These are phyloP conservation scores for Chrysophaeum taylorii DNA, from an alignment of 352 stramenopile genomes.

Conservation along the genomic window DNA sequence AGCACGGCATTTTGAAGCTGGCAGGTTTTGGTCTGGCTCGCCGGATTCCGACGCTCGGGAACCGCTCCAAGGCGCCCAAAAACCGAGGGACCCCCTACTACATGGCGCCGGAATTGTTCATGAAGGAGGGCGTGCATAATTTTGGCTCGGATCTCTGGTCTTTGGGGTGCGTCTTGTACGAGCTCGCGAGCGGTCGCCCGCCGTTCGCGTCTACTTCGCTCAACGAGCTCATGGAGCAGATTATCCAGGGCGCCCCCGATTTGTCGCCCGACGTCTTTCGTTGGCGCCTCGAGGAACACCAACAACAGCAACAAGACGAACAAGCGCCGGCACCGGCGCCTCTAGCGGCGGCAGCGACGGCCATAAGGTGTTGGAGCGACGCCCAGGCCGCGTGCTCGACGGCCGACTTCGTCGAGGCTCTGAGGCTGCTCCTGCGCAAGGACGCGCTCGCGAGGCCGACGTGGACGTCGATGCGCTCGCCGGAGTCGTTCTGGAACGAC, in stretches of 20 bases:
- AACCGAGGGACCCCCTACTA: slow-evolving; percentile 66
- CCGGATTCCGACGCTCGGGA: slow-evolving; percentile 50
- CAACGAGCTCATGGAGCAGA: slow-evolving; percentile 5
- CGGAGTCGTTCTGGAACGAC: slow-evolving; percentile 29
- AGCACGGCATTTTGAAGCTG: slow-evolving; percentile 78
- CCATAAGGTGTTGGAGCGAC: too few relatives aligned
- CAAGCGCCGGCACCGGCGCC: not conserved
- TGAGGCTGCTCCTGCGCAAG: slow-evolving; percentile 27
- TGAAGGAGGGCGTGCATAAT: slow-evolving; percentile 60
- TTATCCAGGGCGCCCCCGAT: not conserved
- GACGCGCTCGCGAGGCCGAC: slow-evolving; percentile 17
- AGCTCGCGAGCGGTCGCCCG: slow-evolving; percentile 31
- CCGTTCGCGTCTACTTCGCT: slow-evolving; percentile 25
- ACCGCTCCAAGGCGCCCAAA: slow-evolving; percentile 27
- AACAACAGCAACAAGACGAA: not conserved
- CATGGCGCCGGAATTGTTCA: slow-evolving; percentile 79
- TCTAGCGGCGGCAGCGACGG: too few relatives aligned
- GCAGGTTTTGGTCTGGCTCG: slow-evolving; percentile 72
- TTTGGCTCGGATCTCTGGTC: slow-evolving; percentile 65
- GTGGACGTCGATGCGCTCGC: slow-evolving; percentile 27
- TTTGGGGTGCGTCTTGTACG: slow-evolving; percentile 44
- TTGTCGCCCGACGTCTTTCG: not conserved
- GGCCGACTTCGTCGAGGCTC: slow-evolving; percentile 21
- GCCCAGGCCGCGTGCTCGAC: not conserved
- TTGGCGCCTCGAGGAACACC: not conserved